A percentile compares a stretch with the other conserved stretches of the same genome.
Conservation (phyloP, 805 yeast species). For the Danielozyma ontarioensis region DNA sequence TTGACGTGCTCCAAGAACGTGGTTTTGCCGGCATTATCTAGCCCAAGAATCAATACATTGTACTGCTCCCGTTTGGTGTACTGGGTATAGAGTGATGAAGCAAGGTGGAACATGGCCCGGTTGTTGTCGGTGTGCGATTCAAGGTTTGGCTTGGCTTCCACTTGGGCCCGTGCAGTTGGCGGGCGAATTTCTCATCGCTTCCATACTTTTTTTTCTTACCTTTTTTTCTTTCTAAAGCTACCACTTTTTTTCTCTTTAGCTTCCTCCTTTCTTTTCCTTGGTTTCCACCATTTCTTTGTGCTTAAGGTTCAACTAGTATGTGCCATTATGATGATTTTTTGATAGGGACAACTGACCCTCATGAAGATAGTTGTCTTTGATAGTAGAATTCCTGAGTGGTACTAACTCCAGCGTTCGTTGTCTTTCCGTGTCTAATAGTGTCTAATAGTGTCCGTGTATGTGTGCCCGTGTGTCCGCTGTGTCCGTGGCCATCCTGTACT, state of each 20-base stretch:
- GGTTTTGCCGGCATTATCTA: constrained; percentile 96
- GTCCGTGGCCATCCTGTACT: too few relatives aligned
- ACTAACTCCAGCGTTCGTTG: too few relatives aligned
- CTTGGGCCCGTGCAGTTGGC: not conserved
- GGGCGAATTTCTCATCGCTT: not conserved
- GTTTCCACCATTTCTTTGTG: not conserved
- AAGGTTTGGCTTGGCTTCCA: not conserved
- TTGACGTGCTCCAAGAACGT: constrained; percentile 36
- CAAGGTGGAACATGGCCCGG: constrained; percentile 38
- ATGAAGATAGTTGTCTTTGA: constrained; percentile 13
- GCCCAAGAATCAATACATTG: constrained; percentile 66
- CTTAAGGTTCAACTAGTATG: not conserved
- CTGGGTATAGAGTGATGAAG: constrained; percentile 40
- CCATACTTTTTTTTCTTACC: not conserved
- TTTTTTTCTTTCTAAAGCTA: not conserved
- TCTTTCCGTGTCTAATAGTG: too few relatives aligned
- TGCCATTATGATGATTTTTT: constrained; percentile 8
- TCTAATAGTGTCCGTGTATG: too few relatives aligned
- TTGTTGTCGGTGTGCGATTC: not conserved
- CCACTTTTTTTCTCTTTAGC: not conserved
- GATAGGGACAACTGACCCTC: constrained; percentile 16
- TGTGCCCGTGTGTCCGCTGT: too few relatives aligned
- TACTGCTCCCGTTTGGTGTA: constrained; percentile 43
- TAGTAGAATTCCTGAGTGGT: constrained; percentile 7
- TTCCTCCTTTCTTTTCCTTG: not conserved